Evolutionary conservation across 2,329 filamentous ascomycete genomes (phyloP).

Genomic region (Xylariaceae sp.): DNA sequence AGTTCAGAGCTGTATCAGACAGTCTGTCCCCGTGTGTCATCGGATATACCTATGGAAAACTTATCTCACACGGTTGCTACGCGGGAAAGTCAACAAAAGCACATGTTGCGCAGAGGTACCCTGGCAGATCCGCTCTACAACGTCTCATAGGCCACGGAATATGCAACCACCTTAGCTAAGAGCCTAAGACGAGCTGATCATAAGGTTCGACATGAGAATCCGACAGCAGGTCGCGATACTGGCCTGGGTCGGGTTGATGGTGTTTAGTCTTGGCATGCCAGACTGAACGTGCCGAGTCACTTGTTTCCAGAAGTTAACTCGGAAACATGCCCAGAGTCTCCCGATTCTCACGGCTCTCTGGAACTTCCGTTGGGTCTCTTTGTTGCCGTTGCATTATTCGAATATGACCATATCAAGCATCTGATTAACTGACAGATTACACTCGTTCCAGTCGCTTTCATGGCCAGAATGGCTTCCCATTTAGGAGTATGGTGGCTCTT

Average conservation of each 20-base stretch:
- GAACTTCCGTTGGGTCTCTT: background rate
- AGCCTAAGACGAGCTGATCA: background rate
- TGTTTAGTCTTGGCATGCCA: background rate
- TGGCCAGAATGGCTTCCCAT: slow-evolving; percentile 22
- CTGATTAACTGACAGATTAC: background rate
- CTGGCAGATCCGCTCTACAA: background rate
- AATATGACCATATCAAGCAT: slow-evolving; percentile 1
- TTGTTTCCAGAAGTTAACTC: background rate
- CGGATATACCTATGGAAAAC: background rate
- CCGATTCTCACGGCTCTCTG: background rate
- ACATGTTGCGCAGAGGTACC: too few species aligned
- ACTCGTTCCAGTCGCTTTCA: background rate
- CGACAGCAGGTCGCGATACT: background rate
- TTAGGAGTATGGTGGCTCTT: slow-evolving; percentile 25
- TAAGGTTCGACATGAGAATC: background rate
- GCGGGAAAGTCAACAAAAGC: too few species aligned
- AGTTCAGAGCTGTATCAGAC: background rate
- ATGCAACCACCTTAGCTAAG: background rate
- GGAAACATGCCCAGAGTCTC: background rate
- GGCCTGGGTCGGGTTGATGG: background rate
- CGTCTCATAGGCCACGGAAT: background rate
- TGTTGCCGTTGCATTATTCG: background rate
- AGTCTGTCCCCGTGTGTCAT: background rate
- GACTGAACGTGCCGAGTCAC: background rate
- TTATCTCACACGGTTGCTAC: background rate